Conservation (phyloP, 1,284 basidiomycete species). For the Moniliella sp. region DNA sequence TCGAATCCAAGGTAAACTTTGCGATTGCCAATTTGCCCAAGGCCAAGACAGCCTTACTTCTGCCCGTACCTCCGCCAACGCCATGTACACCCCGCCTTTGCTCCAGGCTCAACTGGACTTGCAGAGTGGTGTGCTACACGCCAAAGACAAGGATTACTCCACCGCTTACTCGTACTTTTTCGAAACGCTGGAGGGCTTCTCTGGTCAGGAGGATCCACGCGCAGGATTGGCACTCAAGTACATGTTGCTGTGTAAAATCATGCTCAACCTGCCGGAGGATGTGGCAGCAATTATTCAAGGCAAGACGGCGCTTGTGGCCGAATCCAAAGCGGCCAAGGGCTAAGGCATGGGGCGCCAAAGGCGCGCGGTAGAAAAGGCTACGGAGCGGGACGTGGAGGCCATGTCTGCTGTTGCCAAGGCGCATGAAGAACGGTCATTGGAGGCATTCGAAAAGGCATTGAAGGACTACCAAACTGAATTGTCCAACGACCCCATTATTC, state of each 20-base stretch:
- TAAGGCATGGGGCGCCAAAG: too few relatives aligned
- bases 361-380: slow-evolving; percentile 68
- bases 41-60: slow-evolving; percentile 84
- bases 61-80: slow-evolving; percentile 77
- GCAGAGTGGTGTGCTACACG: slow-evolving; percentile 73
- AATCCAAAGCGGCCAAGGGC: too few relatives aligned
- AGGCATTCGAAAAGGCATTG: slow-evolving; percentile 68
- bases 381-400: slow-evolving; percentile 58
- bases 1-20: slow-evolving; percentile 74
- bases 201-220: slow-evolving; percentile 39
- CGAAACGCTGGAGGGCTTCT: slow-evolving; percentile 80
- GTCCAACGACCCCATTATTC: slow-evolving; percentile 75
- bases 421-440: slow-evolving; percentile 70
- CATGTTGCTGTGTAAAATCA: slow-evolving; percentile 91
- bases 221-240: slow-evolving; percentile 79
- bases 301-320: too few relatives aligned
- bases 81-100: slow-evolving; percentile 85
- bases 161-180: slow-evolving; percentile 95
- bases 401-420: slow-evolving; percentile 84
- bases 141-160: slow-evolving; percentile 91
- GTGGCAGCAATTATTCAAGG: slow-evolving; percentile 62
- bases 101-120: slow-evolving; percentile 80
- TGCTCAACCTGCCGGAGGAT: slow-evolving; percentile 84
- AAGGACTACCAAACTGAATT: slow-evolving; percentile 74
- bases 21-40: slow-evolving; percentile 77